These are phyloP conservation scores for Batkoa obscura DNA, from an alignment of 371 early-diverging fungal genomes.

Conservation along the genomic window DNA sequence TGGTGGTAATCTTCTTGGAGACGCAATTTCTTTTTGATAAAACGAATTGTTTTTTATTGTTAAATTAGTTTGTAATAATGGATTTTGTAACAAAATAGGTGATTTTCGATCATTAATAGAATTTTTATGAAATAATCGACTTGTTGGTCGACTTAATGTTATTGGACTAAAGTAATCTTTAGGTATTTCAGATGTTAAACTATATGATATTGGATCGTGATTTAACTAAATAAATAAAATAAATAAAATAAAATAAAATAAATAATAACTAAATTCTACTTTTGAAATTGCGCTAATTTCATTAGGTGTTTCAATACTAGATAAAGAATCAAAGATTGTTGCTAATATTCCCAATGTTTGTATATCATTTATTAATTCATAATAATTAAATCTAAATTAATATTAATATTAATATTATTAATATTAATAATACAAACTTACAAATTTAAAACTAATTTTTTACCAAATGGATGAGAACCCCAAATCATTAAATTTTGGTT, in stretches of 20 bases:
- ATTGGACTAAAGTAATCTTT: slow-evolving; percentile 4
- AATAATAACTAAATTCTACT: neutral
- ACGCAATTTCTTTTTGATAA: too few species aligned
- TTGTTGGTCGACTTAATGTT: too few species aligned
- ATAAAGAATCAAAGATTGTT: slow-evolving; percentile 34
- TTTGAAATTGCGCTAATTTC: neutral
- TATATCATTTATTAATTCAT: slow-evolving; percentile 48
- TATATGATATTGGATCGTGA: neutral
- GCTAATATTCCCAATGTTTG: slow-evolving; percentile 68
- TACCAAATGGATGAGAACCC: slow-evolving; percentile 56
- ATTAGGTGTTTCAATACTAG: slow-evolving; percentile 7
- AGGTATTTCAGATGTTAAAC: neutral
- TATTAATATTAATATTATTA: neutral
- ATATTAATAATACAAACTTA: slow-evolving; percentile 24
- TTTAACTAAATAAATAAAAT: neutral
- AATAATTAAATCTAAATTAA: slow-evolving; percentile 32
- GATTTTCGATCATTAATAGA: too few species aligned
- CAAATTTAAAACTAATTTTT: slow-evolving; percentile 31
- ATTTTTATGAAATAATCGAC: too few species aligned
- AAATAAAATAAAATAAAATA: neutral
- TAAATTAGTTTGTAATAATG: too few species aligned
- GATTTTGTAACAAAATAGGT: too few species aligned
- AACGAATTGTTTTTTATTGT: too few species aligned
- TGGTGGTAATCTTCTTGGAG: neutral
- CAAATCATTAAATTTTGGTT: slow-evolving; percentile 15